These are phyloP conservation scores for Moelleriella libera DNA, from an alignment of 2,329 filamentous ascomycete genomes.

Conservation along the genomic window DNA sequence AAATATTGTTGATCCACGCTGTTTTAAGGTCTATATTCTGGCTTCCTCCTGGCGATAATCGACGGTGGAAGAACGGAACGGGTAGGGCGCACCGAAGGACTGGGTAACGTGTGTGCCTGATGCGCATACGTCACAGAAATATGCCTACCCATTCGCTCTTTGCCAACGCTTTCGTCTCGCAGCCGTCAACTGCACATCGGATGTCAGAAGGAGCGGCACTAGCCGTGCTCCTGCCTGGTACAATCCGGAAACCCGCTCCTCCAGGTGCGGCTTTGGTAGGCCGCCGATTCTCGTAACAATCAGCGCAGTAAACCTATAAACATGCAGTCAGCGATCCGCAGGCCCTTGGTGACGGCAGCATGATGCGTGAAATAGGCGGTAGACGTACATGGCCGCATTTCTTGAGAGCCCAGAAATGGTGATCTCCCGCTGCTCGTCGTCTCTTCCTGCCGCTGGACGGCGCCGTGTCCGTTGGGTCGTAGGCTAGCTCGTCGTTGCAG, in stretches of 20 bases:
- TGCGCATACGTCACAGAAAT: constrained; percentile 25
- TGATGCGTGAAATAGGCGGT: too few species aligned
- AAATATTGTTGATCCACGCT: too few species aligned
- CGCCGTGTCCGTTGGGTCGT: constrained; percentile 39
- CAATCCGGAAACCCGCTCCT: constrained; percentile 24
- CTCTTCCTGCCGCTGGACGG: constrained; percentile 17
- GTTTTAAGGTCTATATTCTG: too few species aligned
- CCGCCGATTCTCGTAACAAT: constrained; percentile 43
- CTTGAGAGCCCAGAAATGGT: constrained; percentile 87
- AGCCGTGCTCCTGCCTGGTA: constrained; percentile 12
- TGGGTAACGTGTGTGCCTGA: background rate
- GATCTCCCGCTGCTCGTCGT: constrained; percentile 45
- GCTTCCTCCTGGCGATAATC: too few species aligned
- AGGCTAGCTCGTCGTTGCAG: constrained; percentile 72
- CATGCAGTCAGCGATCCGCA: background rate
- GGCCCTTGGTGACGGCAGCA: too few species aligned
- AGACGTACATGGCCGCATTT: constrained; percentile 73
- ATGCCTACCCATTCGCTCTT: constrained; percentile 50
- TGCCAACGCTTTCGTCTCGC: constrained; percentile 33
- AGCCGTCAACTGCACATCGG: constrained; percentile 42
- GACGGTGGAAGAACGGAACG: too few species aligned
- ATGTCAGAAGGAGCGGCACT: constrained; percentile 17
- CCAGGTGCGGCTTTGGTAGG: constrained; percentile 18
- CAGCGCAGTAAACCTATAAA: constrained; percentile 45
- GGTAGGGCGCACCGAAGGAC: background rate